A percentile compares a stretch with the other conserved stretches of the same genome.
These are phyloP conservation scores for Cladosporium sp. DNA, from an alignment of 2,329 filamentous ascomycete species.

Conservation along the genomic window DNA sequence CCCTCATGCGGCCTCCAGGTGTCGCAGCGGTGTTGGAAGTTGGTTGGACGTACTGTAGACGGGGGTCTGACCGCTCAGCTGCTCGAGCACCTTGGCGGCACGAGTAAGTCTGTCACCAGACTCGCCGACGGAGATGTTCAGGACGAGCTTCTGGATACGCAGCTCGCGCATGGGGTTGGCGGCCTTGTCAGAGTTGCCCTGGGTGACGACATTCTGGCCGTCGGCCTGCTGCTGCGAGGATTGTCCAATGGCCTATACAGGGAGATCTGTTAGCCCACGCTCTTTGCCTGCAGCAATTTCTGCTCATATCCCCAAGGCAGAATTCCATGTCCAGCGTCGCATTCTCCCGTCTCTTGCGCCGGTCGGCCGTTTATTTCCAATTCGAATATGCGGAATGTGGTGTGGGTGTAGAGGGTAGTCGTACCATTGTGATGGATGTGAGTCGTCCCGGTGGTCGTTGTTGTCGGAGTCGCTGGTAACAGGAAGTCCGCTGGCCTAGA, in stretches of 20 bases:
- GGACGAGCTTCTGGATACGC: slow-evolving; percentile 98
- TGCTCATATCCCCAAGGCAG: slow-evolving; percentile 29
- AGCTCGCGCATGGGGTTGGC: slow-evolving; percentile 99
- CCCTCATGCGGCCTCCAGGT: slow-evolving; percentile 1
- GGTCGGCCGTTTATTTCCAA: not conserved
- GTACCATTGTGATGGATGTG: slow-evolving; percentile 12
- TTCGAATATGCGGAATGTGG: slow-evolving; percentile 24
- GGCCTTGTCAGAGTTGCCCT: slow-evolving; percentile 60
- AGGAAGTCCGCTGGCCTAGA: slow-evolving; percentile 2
- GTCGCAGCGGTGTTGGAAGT: not conserved
- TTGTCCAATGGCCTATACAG: slow-evolving; percentile 25
- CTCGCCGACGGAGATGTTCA: slow-evolving; percentile 99
- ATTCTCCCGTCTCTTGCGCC: slow-evolving; percentile 6
- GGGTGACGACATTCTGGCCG: slow-evolving; percentile 23
- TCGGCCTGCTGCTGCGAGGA: slow-evolving; percentile 29
- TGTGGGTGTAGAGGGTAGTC: not conserved
- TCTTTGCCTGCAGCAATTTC: slow-evolving; percentile 1
- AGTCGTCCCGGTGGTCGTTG: slow-evolving; percentile 13
- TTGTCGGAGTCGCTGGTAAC: slow-evolving; percentile 12
- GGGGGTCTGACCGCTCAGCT: slow-evolving; percentile 98
- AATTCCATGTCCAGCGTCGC: not conserved
- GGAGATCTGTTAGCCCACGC: slow-evolving; percentile 2
- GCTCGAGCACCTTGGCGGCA: slow-evolving; percentile 99
- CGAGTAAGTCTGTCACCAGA: slow-evolving; percentile 99
- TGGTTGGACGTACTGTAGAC: slow-evolving; percentile 77